Base-by-base conservation (phyloP, 331 rosid species). In the Pyrus hybrid region DNA sequence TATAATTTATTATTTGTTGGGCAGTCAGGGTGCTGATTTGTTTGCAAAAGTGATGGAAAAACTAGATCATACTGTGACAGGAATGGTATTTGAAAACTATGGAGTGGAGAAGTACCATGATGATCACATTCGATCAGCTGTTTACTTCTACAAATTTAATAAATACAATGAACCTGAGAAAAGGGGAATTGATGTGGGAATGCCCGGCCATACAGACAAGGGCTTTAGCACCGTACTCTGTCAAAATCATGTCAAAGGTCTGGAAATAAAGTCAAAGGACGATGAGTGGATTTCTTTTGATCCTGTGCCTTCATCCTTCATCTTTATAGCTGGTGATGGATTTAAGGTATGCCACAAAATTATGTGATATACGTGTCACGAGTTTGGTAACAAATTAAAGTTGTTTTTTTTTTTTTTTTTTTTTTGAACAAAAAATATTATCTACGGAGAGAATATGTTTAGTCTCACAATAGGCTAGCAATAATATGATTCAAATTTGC, bases 31-130 rank as follows among this genome's bases (percentile, higher is more conserved):
- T n/a, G n/a, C n/a, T n/a, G n/a, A n/a, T n/a, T n/a, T n/a, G n/a
- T n/a, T n/a, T n/a, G n/a, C n/a, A n/a, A n/a, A n/a, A n/a, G n/a
- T n/a, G n/a, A n/a, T n/a, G n/a, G n/a, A n/a, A n/a, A n/a, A n/a
- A n/a, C n/a, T n/a, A n/a, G n/a, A n/a, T n/a, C n/a, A n/a, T n/a
- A n/a, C n/a, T n/a, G 73, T 72, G 10, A 79, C 79, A 13, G 64
- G 62, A 67, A 85, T 85, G 83, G 70, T 79, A 32, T 85, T 75
- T 79, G 89, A 85, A 60, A 83, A 25, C 43, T 37, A 37, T 8
- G 43, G 43, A 0, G 43, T 37, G 2, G 43, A 9, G 43, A 9
- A 37, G 43, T 37, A 37, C 43, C 43, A 37, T 9, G 43, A 37
- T 37, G 43, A 37, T 37, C 43, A 37, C 43, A 8, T 67, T 4